Evolutionary conservation across 768 basidiomycete genomes (phyloP).

Genomic region (Rickenella mellea): DNA sequence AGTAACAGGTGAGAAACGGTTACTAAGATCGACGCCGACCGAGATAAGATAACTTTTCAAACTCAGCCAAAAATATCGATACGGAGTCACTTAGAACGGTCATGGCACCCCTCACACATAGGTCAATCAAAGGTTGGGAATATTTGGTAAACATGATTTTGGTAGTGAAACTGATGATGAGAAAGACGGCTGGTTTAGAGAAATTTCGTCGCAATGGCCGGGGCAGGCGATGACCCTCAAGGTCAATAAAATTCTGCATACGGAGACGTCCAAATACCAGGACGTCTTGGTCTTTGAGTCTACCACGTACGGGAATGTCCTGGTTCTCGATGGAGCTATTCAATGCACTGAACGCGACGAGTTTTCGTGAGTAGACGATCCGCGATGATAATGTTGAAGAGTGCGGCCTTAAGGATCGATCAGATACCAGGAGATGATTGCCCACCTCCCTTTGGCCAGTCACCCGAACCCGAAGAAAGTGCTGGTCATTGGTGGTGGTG

Average conservation of each 20-base stretch:
- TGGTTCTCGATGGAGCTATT: constrained; percentile 90
- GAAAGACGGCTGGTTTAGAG: constrained; percentile 91
- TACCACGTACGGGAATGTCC: constrained; percentile 93
- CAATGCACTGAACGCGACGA: constrained; percentile 98
- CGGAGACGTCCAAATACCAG: constrained; percentile 89
- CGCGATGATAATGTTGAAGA: constrained; percentile 1
- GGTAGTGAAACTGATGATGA: no score
- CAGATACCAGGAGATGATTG: constrained; percentile 94
- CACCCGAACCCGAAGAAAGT: constrained; percentile 96
- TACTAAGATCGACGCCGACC: no score
- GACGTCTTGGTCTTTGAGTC: constrained; percentile 97
- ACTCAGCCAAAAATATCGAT: no score
- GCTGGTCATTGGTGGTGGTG: constrained; percentile 95
- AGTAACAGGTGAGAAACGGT: no score
- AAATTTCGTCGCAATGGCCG: constrained; percentile 93
- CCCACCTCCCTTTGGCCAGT: constrained; percentile 90
- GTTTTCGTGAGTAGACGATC: constrained; percentile 67
- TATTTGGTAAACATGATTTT: no score
- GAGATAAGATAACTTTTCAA: no score
- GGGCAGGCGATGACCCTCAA: constrained; percentile 96
- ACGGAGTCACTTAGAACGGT: no score
- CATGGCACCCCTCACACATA: no score
- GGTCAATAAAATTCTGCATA: constrained; percentile 90
- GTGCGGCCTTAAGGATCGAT: background rate
- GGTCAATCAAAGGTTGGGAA: no score